A percentile compares a stretch with the other conserved stretches of the same genome.
These are phyloP conservation scores for Vigna reflexopilosa DNA, from an alignment of 306 rosid species.

Conservation along the genomic window DNA sequence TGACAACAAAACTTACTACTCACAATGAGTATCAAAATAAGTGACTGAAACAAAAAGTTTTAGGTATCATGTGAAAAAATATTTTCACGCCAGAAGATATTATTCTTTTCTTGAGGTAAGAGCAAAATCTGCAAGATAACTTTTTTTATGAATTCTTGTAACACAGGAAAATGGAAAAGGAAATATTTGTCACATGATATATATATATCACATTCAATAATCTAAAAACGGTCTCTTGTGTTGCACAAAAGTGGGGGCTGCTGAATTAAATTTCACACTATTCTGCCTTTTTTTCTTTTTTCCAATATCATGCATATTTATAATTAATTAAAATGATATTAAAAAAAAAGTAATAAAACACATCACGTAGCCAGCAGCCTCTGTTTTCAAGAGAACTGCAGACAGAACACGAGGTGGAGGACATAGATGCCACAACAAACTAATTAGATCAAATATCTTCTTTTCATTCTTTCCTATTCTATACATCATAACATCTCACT, in stretches of 20 bases:
- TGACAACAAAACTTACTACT: too few species aligned
- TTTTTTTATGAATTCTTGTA: conserved; percentile 1
- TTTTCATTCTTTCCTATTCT: background rate
- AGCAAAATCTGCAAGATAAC: conserved; percentile 9
- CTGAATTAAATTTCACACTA: conserved; percentile 3
- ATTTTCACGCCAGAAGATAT: background rate
- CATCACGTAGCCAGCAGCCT: conserved; percentile 24
- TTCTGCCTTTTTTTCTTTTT: background rate
- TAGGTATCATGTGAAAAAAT: background rate
- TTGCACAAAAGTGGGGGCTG: background rate
- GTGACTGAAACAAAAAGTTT: background rate
- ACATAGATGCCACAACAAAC: background rate
- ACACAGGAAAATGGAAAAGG: background rate
- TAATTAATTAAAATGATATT: background rate
- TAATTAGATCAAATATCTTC: conserved; percentile 6
- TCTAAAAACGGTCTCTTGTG: background rate
- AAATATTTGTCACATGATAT: background rate
- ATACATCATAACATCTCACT: too few species aligned
- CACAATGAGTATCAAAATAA: too few species aligned
- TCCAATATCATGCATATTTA: background rate
- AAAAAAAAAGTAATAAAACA: conserved; percentile 7
- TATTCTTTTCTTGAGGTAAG: conserved; percentile 25
- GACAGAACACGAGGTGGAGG: conserved; percentile 45
- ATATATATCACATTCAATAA: background rate
- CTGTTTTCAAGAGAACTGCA: conserved; percentile 41